Evolutionary conservation across 2,329 filamentous ascomycete genomes (phyloP), one percentile per base, ranked within the genome.

Genomic region (Monilinia laxa): DNA sequence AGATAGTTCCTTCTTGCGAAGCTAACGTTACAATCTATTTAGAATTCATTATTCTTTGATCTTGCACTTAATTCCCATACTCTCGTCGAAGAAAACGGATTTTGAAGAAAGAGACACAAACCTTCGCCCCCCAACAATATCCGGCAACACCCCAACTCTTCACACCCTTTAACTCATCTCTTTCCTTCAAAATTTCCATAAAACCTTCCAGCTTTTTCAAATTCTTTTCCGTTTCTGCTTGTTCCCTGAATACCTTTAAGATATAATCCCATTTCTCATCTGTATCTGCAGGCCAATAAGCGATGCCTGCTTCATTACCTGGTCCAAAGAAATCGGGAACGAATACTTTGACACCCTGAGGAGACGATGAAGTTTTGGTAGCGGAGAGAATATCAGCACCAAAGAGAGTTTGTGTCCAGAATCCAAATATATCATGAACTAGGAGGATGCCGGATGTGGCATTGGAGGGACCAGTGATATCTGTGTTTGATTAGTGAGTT

Each of bases 241-340:
- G 67, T 4, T 67, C 66, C 14, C 54, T 40, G n/a, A 71, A 68
- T 72, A 74, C 53, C 65, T 69, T 25, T 68, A 60, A 51, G 70
- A 77, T 47, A 67, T 70, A 4, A 45, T 47, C 16, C 74, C 65
- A 28, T 71, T 72, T 68, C 1, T 66, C 42, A 14, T 65, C 67
- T 3, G 67, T 70, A 42, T 72, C 68, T 3, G 67, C 56, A 40
- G 69, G 69, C 38, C 69, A 71, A 55, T 56, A 65, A 20, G 67
- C 54, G 31, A 68, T 57, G 65, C 69, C 65, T 3, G 69, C 66
- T 38, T 66, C 63, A 10, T 58, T 70, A 75, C 90, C 92, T 14
- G 57, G 42, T 67, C 89, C 84, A 81, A 97, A 96, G 84, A 91
- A 94, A 79, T 97, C 93, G 23, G 93, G 93, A 71, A 97, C 93